Evolutionary conservation across 2,329 filamentous ascomycete genomes (phyloP), one percentile per base, ranked within the genome.

Genomic region (Trichoderma asperellum): DNA sequence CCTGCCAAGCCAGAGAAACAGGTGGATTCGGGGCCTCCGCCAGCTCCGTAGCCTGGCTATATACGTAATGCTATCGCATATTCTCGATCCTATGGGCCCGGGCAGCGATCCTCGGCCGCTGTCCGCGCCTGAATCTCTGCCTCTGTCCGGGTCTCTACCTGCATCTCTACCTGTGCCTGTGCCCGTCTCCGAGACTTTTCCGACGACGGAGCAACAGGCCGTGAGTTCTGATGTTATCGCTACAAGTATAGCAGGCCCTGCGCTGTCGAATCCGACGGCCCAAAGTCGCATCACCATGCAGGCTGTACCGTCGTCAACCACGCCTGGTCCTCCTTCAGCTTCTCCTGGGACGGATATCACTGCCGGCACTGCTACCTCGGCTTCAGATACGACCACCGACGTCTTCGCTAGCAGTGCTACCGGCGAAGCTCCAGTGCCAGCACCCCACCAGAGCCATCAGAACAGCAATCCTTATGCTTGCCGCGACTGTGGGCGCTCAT

Each of bases 401-500:
- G 29, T 16, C n/a, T 43, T 52, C n/a, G 35, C 64, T 16, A 27
- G 8, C 32, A 32, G 53, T 49, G 35, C 6, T n/a, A 58, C 53
- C 24, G 21, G 27, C 59, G 58, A 68, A 29, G 6, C 60, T n/a
- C 52, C 68, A 10, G 53, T 69, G 14, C 69, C 68, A 6, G 56
- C 70, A 18, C 68, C 59, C 32, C 70, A 34, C 34, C 69, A 61
- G 52, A 73, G 73, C 58, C 78, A 78, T 70, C 71, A 71, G 12
- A 73, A 74, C 16, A 76, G 73, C 63, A 81, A 81, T 47, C 71
- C 83, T 24, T 84, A 87, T 72, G 84, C 85, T 64, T 87, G 85
- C 70, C 83, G 83, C 62, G 83, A 86, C 71, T 87, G 85, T 72
- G 81, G 83, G 61, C 80, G 81, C 71, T 80, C 84, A 21, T 87